phyloP scores from a whole-genome alignment of 345 rosid genomes.

The Kernera saxatilis region DNA sequence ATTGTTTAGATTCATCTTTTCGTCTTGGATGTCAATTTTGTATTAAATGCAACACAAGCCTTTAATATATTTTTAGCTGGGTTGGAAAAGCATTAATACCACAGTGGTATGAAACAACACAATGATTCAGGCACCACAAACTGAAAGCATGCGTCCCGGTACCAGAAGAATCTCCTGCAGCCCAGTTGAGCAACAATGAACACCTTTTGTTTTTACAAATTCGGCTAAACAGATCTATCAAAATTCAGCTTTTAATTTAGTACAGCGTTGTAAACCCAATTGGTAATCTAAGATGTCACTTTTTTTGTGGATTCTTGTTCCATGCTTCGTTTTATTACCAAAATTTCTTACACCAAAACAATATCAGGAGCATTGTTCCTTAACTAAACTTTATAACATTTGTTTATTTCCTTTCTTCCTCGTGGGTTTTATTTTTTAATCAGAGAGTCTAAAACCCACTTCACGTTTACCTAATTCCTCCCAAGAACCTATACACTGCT shows the following conservation, averaged over 20 bases:
- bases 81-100: too few species aligned
- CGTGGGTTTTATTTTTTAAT: slow-evolving; percentile 12
- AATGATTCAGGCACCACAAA: slow-evolving; percentile 92
- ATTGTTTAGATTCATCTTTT: too few species aligned
- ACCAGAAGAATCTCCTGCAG: slow-evolving; percentile 50
- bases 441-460: slow-evolving; percentile 17
- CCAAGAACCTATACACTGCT: slow-evolving; percentile 11
- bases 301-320: neutral
- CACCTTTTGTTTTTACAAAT: neutral
- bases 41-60: too few species aligned
- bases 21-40: too few species aligned
- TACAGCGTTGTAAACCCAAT: slow-evolving; percentile 55
- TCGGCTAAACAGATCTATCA: neutral
- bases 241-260: slow-evolving; percentile 52
- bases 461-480: slow-evolving; percentile 7
- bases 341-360: slow-evolving; percentile 17
- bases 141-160: slow-evolving; percentile 58
- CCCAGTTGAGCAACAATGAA: neutral
- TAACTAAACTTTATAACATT: neutral
- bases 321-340: slow-evolving; percentile 8
- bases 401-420: neutral
- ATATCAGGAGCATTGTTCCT: slow-evolving; percentile 2
- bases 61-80: too few species aligned
- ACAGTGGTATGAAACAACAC: too few species aligned
- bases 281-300: slow-evolving; percentile 34